Evolutionary conservation across 345 rosid species (phyloP), one percentile per base, ranked within the genome.

Genomic region (Atalantia buxifolia): DNA sequence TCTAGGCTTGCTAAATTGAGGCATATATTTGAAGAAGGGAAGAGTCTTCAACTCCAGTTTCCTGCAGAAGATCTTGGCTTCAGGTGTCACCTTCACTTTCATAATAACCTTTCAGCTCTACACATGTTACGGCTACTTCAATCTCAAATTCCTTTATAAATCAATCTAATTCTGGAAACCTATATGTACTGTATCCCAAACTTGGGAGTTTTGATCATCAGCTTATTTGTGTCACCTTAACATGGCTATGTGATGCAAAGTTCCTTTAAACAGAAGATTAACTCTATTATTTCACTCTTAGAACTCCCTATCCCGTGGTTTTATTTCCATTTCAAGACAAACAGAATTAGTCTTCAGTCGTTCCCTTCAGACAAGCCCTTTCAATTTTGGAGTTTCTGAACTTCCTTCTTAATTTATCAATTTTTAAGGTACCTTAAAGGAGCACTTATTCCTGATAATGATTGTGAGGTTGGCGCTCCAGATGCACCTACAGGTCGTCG

Each of bases 61-160:
- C 99, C 97, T 83, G 98, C 99, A 24, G 99, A 96, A 87, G 99
- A 96, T 89, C 98, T 96, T 78, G 98, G 98, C 77, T 94, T 96
- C 89, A 91, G 98, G 99, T 95, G 86, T 80, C 56, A 24, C 69
- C 77, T 56, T 21, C n/a, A 77, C 35, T 21, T 66, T 61, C 22
- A 72, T 9, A 75, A 9, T 67, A 35, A 42, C 50, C 8, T 53
- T 55, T 72, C n/a, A 61, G 55, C 57, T 59, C 56, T 27, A 63
- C 28, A 31, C 24, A 19, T 4, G 14, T 36, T 28, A 42, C 68
- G 48, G 67, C 50, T 64, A n/a, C 65, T 68, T 36, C 24, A 40
- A 36, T 79, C 19, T 35, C 60, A 61, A 76, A 13, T 8, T 24
- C 57, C 22, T 14, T 12, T 40, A 30, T 28, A 24, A 19, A 42